phyloP scores from a whole-genome alignment of 2,329 filamentous ascomycete species.

The Epichloe bromicola region DNA sequence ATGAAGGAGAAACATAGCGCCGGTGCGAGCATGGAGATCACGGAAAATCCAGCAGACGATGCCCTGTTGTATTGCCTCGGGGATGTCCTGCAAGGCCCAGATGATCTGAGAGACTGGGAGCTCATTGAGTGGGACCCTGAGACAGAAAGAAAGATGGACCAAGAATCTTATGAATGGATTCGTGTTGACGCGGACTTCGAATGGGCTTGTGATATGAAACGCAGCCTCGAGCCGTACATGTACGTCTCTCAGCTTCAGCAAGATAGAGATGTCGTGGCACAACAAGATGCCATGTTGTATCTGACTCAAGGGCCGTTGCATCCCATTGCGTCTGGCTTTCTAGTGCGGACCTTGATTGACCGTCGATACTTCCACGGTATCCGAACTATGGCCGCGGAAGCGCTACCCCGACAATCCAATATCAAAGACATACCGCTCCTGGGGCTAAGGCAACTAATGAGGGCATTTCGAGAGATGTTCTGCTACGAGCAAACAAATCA shows the following conservation, averaged over 20 bases:
- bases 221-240: slow-evolving; percentile 88
- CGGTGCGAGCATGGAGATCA: slow-evolving; percentile 47
- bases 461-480: slow-evolving; percentile 77
- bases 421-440: slow-evolving; percentile 55
- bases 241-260: slow-evolving; percentile 95
- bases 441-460: slow-evolving; percentile 72
- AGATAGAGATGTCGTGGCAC: slow-evolving; percentile 90
- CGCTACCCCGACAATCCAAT: slow-evolving; percentile 63
- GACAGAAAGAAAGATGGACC: slow-evolving; percentile 81
- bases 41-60: slow-evolving; percentile 59
- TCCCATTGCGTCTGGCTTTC: slow-evolving; percentile 74
- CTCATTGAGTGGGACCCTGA: slow-evolving; percentile 82
- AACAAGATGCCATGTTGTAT: slow-evolving; percentile 63
- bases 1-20: slow-evolving; percentile 58
- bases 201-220: slow-evolving; percentile 79
- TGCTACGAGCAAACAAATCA: slow-evolving; percentile 68
- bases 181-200: slow-evolving; percentile 96
- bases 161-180: slow-evolving; percentile 98
- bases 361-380: slow-evolving; percentile 88
- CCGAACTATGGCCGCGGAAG: slow-evolving; percentile 68
- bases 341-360: slow-evolving; percentile 83
- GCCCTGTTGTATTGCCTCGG: slow-evolving; percentile 83
- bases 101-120: slow-evolving; percentile 74
- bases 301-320: slow-evolving; percentile 55
- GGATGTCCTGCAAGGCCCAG: slow-evolving; percentile 71